Evolutionary conservation across 257 asterid species (phyloP).

Genomic region (Solanum sitiens): DNA sequence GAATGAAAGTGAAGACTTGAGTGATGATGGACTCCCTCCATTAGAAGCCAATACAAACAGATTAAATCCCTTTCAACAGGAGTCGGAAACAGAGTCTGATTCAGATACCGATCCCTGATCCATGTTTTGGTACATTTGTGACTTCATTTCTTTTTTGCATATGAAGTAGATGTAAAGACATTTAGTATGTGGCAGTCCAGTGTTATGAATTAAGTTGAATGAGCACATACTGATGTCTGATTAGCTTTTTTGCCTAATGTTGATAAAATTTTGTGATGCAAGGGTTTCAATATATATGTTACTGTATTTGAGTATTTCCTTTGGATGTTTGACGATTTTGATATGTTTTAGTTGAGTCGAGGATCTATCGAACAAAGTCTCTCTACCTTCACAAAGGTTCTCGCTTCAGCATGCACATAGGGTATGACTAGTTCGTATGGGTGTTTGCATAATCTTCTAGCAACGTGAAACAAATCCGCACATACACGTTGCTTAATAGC

Average conservation of each 20-base stretch:
- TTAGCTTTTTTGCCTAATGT: background rate
- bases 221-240: background rate
- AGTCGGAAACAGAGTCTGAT: constrained; percentile 23
- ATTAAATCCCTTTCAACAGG: constrained; percentile 25
- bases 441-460: background rate
- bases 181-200: too few relatives aligned
- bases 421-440: background rate
- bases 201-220: background rate
- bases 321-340: background rate
- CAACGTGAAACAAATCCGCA: background rate
- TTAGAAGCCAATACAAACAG: constrained; percentile 82
- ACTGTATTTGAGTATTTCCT: background rate
- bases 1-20: constrained; percentile 22
- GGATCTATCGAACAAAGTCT: background rate
- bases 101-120: constrained; percentile 30
- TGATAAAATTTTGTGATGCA: background rate
- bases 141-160: background rate
- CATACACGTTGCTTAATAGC: background rate
- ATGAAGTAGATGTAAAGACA: background rate
- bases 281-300: background rate
- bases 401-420: background rate
- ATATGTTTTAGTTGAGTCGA: background rate
- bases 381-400: background rate
- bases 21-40: constrained; percentile 72
- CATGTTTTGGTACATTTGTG: background rate